phyloP scores from a whole-genome alignment of 768 basidiomycete genomes.

The Russula sp. region DNA sequence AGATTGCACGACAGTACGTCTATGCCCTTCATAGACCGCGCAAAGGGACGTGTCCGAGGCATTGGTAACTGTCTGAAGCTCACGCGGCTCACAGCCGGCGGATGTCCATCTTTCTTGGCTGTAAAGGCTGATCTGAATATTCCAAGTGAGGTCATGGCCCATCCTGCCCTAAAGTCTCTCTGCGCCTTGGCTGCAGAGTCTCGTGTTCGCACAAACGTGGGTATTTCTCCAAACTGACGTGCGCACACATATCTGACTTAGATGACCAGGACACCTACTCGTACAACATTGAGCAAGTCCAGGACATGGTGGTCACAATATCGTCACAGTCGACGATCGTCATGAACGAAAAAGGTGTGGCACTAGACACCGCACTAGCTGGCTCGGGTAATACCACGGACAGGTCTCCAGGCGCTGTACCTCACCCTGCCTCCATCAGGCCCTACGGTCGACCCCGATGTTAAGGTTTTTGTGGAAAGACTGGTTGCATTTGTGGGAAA shows the following conservation, averaged over 20 bases:
- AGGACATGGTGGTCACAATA: conserved; percentile 58
- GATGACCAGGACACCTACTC: conserved; percentile 53
- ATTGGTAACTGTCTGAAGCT: conserved; percentile 48
- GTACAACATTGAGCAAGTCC: conserved; percentile 42
- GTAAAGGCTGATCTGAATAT: conserved; percentile 41
- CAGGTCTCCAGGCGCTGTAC: conserved; percentile 41
- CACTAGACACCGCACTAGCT: conserved; percentile 59
- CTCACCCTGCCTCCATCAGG: conserved; percentile 55
- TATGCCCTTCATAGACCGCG: conserved; percentile 17
- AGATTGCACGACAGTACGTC: conserved; percentile 15
- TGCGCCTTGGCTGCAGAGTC: conserved; percentile 45
- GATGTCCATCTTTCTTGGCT: conserved; percentile 45
- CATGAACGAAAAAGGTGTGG: conserved; percentile 52
- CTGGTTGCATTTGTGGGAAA: conserved; percentile 65
- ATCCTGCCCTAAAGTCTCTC: conserved; percentile 43
- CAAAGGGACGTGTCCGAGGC: conserved; percentile 28
- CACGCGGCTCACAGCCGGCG: conserved; percentile 49
- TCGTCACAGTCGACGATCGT: conserved; percentile 51
- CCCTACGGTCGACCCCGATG: conserved; percentile 51
- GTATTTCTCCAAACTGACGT: conserved; percentile 24
- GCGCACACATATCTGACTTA: conserved; percentile 22
- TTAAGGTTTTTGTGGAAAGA: conserved; percentile 53
- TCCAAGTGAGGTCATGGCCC: conserved; percentile 38
- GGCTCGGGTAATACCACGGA: conserved; percentile 51
- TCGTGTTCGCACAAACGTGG: conserved; percentile 40